Evolutionary conservation across 2,329 filamentous ascomycete species (phyloP).

Genomic region (Penicillium sp.): DNA sequence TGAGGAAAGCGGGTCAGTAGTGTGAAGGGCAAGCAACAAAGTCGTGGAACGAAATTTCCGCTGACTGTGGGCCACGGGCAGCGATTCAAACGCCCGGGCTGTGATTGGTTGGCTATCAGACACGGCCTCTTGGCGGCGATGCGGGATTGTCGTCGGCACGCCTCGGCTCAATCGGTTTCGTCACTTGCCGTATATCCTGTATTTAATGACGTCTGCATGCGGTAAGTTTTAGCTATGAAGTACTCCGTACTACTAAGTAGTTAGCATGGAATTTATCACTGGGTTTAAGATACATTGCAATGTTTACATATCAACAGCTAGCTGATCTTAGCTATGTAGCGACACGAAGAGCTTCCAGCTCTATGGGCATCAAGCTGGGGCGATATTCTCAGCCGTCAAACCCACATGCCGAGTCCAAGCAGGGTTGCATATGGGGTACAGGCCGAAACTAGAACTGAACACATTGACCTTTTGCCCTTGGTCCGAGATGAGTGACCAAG

Average conservation of each 20-base stretch:
- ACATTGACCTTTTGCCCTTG: slow-evolving; percentile 11
- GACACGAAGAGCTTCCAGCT: too few species aligned
- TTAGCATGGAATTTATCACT: not conserved
- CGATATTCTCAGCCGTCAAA: not conserved
- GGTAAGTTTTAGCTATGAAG: not conserved
- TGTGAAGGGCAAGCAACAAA: slow-evolving; percentile 9
- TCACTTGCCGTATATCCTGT: slow-evolving; percentile 24
- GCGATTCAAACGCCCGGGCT: slow-evolving; percentile 26
- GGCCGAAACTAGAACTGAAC: slow-evolving; percentile 9
- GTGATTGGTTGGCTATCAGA: slow-evolving; percentile 29
- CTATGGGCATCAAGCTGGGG: too few species aligned
- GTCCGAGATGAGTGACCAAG: slow-evolving; percentile 12
- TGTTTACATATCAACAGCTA: too few species aligned
- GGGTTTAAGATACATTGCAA: not conserved
- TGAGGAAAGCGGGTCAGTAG: slow-evolving; percentile 30
- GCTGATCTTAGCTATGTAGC: too few species aligned
- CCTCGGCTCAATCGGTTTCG: slow-evolving; percentile 37
- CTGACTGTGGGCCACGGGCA: slow-evolving; percentile 25
- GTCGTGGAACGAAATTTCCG: slow-evolving; percentile 29
- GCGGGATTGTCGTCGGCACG: slow-evolving; percentile 35
- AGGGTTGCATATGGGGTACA: slow-evolving; percentile 12
- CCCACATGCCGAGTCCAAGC: slow-evolving; percentile 11
- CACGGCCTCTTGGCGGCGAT: slow-evolving; percentile 12
- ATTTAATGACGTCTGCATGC: slow-evolving; percentile 27
- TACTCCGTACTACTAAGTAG: not conserved